Conservation (phyloP, 2,329 filamentous ascomycete species). For the Ascocoryne sarcoides region DNA sequence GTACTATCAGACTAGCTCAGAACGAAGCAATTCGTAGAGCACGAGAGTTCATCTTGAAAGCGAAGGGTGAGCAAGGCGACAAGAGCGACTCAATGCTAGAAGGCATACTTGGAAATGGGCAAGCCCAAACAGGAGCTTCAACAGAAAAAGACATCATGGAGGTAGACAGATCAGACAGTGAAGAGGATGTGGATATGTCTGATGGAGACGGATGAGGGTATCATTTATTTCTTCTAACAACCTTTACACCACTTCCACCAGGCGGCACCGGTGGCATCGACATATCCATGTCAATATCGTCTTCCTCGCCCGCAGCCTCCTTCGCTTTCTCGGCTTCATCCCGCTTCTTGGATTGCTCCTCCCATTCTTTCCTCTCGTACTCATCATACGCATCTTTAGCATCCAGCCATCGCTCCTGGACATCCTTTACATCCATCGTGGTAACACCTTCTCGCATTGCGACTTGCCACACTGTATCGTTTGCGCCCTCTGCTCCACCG, state of each 20-base stretch:
- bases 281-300: conserved; percentile 34
- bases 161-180: conserved; percentile 38
- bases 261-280: conserved; percentile 33
- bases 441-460: conserved; percentile 73
- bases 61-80: conserved; percentile 42
- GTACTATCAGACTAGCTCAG: conserved; percentile 87
- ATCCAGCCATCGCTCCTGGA: conserved; percentile 95
- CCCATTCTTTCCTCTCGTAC: conserved; percentile 63
- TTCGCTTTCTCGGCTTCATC: conserved; percentile 32
- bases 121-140: conserved; percentile 22
- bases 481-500: conserved; percentile 80
- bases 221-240: conserved; percentile 55
- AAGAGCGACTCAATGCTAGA: conserved; percentile 30
- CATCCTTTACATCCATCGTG: conserved; percentile 73
- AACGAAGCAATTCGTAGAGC: conserved; percentile 79
- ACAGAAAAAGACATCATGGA: conserved; percentile 36
- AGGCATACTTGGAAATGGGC: conserved; percentile 32
- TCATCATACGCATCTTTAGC: conserved; percentile 81
- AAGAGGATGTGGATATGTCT: conserved; percentile 37
- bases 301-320: conserved; percentile 32
- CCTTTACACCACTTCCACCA: conserved; percentile 58
- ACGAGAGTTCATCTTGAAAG: conserved; percentile 59
- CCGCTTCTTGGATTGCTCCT: conserved; percentile 58
- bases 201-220: conserved; percentile 34
- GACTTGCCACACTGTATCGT: conserved; percentile 95